These are phyloP conservation scores for Astrocystis sublimbata DNA, from an alignment of 495 filamentous ascomycete genomes.

Conservation along the genomic window DNA sequence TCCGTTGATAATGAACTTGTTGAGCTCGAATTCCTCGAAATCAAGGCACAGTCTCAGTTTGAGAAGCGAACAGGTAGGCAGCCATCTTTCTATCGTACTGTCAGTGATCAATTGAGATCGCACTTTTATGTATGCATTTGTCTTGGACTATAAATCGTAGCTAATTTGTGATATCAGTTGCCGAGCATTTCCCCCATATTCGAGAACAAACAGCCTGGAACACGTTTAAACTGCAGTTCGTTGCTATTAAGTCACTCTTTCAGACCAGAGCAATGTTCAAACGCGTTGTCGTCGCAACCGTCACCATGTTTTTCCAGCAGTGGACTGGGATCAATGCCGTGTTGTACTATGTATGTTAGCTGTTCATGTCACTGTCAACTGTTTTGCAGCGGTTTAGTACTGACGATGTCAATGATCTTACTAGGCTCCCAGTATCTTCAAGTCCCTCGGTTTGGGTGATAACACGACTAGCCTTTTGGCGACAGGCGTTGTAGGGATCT, in stretches of 20 bases:
- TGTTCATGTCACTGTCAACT: not conserved
- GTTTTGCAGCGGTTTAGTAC: not conserved
- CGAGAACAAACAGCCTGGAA: constrained; percentile 61
- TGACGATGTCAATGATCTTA: not conserved
- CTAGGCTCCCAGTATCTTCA: constrained; percentile 76
- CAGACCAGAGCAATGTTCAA: constrained; percentile 72
- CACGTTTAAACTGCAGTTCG: constrained; percentile 67
- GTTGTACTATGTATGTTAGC: constrained; percentile 42
- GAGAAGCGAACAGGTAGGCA: constrained; percentile 63
- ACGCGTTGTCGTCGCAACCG: constrained; percentile 65
- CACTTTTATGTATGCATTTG: not conserved
- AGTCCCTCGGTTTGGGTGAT: constrained; percentile 60
- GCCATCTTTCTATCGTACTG: not conserved
- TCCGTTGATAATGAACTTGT: constrained; percentile 62
- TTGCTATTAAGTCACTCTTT: constrained; percentile 73
- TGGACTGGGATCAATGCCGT: constrained; percentile 75
- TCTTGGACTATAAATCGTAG: not conserved
- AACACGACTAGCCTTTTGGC: constrained; percentile 71
- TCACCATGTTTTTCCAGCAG: constrained; percentile 77
- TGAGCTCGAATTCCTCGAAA: constrained; percentile 77
- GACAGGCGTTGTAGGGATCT: constrained; percentile 78
- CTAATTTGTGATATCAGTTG: constrained; percentile 34
- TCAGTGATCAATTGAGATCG: not conserved
- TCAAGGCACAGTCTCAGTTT: constrained; percentile 75
- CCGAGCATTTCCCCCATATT: constrained; percentile 69